phyloP scores from a whole-genome alignment of 129 eudicot genomes.

The Solidago caesia region DNA sequence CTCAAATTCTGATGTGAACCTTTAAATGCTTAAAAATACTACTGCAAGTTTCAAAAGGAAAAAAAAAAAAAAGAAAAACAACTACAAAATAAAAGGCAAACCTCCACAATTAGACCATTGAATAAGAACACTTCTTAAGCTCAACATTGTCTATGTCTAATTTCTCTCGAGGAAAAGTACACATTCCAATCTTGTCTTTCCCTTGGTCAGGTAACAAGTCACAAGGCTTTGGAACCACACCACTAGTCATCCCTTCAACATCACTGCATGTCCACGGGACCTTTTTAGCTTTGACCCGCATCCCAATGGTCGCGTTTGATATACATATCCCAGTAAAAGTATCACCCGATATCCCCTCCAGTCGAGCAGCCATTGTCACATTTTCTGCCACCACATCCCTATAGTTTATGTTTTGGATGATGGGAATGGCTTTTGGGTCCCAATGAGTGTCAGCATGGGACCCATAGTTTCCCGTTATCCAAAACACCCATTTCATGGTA shows the following conservation, averaged over 20 bases:
- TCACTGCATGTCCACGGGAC: conserved; percentile 76
- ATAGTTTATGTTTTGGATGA: conserved; percentile 61
- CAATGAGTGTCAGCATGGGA: conserved; percentile 67
- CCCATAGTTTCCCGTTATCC: conserved; percentile 85
- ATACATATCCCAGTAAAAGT: conserved; percentile 74
- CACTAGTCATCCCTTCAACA: conserved; percentile 57
- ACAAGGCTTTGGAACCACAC: conserved; percentile 70
- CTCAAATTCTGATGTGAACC: not conserved
- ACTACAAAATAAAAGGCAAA: not conserved
- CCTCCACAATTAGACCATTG: conserved; percentile 13
- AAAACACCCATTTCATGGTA: conserved; percentile 89
- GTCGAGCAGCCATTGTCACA: conserved; percentile 64
- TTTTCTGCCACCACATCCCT: conserved; percentile 64
- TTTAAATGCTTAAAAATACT: conserved; percentile 12
- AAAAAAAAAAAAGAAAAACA: not conserved
- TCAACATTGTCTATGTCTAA: conserved; percentile 42
- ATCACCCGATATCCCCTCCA: conserved; percentile 71
- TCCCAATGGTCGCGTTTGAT: conserved; percentile 60
- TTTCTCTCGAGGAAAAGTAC: conserved; percentile 53
- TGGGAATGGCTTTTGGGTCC: conserved; percentile 67
- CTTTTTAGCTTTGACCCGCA: conserved; percentile 74
- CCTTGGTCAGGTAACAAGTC: conserved; percentile 63
- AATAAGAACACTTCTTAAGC: conserved; percentile 45
- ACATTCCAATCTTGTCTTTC: conserved; percentile 43
- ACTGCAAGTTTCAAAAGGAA: not conserved